A percentile compares a stretch with the other conserved stretches of the same genome.
Evolutionary conservation across 2,329 filamentous ascomycete genomes (phyloP).

Genomic region (Cyclaneusma minus): DNA sequence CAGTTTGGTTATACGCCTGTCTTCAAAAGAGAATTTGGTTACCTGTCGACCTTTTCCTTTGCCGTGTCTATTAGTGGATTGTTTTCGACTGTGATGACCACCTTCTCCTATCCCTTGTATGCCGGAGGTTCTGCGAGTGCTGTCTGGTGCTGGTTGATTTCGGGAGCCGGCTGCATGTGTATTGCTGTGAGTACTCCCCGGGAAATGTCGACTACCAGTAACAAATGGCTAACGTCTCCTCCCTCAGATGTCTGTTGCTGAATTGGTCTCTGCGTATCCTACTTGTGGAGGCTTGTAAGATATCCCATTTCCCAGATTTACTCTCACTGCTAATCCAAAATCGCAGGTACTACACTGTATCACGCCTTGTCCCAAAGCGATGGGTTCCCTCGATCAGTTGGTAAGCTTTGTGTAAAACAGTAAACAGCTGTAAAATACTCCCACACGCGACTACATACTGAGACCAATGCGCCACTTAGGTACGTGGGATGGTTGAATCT

Average conservation of each 20-base stretch:
- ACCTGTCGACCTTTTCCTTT: constrained; percentile 43
- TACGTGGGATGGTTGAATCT: constrained; percentile 31
- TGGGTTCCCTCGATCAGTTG: constrained; percentile 33
- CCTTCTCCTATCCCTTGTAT: constrained; percentile 34
- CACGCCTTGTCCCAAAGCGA: constrained; percentile 30
- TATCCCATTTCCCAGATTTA: neutral
- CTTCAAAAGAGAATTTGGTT: constrained; percentile 43
- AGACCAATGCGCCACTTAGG: constrained; percentile 3
- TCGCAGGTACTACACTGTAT: constrained; percentile 36
- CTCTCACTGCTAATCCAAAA: constrained; percentile 4
- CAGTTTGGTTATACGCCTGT: constrained; percentile 25
- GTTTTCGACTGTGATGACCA: constrained; percentile 38
- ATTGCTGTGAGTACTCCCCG: constrained; percentile 22
- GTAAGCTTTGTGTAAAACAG: constrained; percentile 10
- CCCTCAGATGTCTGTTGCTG: constrained; percentile 29
- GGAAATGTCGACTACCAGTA: neutral
- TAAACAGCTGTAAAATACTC: neutral
- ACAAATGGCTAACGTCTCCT: constrained; percentile 2
- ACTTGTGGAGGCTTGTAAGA: constrained; percentile 31
- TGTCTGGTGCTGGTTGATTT: constrained; percentile 43
- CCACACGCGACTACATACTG: neutral
- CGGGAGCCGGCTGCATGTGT: constrained; percentile 38
- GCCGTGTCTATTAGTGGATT: constrained; percentile 40
- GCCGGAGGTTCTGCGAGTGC: constrained; percentile 36
- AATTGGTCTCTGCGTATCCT: constrained; percentile 41